phyloP scores from a whole-genome alignment of 2,329 filamentous ascomycete species.

The Phaeoacremonium minimum region DNA sequence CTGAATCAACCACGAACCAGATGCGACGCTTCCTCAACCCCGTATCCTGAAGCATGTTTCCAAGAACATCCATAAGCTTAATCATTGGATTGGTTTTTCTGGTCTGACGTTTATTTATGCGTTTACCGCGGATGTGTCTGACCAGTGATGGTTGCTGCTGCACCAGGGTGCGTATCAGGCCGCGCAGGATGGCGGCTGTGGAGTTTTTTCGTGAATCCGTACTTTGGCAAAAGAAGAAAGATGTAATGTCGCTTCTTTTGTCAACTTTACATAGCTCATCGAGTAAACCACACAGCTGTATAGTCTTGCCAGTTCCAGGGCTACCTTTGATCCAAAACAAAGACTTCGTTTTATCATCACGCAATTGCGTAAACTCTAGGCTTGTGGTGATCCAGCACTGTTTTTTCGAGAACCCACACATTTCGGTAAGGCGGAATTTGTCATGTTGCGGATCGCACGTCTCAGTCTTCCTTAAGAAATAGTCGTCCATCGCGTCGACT shows the following conservation, averaged over 20 bases:
- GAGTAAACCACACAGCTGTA: slow-evolving; percentile 33
- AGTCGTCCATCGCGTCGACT: too few species aligned
- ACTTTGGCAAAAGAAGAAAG: slow-evolving; percentile 28
- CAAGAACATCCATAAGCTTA: slow-evolving; percentile 30
- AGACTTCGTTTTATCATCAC: slow-evolving; percentile 4
- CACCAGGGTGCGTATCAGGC: slow-evolving; percentile 23
- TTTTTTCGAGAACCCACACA: too few species aligned
- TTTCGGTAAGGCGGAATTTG: too few species aligned
- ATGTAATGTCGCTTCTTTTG: background rate
- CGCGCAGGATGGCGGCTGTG: slow-evolving; percentile 23
- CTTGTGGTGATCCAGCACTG: too few species aligned
- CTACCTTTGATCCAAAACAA: slow-evolving; percentile 32
- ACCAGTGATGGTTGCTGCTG: slow-evolving; percentile 23
- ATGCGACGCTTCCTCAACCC: slow-evolving; percentile 15
- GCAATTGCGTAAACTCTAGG: slow-evolving; percentile 22
- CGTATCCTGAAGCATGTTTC: slow-evolving; percentile 30
- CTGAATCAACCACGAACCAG: slow-evolving; percentile 38
- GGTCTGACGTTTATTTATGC: too few species aligned
- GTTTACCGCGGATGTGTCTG: slow-evolving; percentile 24
- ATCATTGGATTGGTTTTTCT: slow-evolving; percentile 35
- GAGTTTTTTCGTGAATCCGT: slow-evolving; percentile 18
- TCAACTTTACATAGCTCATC: slow-evolving; percentile 17
- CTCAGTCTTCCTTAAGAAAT: too few species aligned
- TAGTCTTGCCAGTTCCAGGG: slow-evolving; percentile 38
- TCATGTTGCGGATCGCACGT: too few species aligned